A percentile compares a stretch with the other conserved stretches of the same genome.
phyloP scores from a whole-genome alignment of 73 alveolate genomes.

The Uronychia binucleata region DNA sequence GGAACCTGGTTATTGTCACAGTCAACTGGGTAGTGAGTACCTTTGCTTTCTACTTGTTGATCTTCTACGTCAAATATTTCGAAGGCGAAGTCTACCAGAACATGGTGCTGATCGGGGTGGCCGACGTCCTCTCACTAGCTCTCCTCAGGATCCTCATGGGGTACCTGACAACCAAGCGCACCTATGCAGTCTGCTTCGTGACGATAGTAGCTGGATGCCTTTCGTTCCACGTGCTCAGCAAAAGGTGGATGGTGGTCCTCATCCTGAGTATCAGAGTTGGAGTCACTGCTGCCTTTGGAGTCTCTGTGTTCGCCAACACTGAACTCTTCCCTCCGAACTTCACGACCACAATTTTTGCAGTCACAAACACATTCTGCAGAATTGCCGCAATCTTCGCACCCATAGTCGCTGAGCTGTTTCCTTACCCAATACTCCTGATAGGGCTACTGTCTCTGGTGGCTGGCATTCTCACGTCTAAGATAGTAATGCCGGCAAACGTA shows the following conservation, averaged over 20 bases:
- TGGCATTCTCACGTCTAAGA: too few relatives aligned
- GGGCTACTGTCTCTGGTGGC: too few relatives aligned
- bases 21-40: slow-evolving; percentile 44
- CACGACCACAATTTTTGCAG: slow-evolving; percentile 3
- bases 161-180: background rate
- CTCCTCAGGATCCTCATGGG: background rate
- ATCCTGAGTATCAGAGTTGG: background rate
- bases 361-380: slow-evolving; percentile 3
- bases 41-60: slow-evolving; percentile 45
- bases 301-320: background rate
- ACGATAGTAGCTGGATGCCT: background rate
- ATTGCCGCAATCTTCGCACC: slow-evolving; percentile 1
- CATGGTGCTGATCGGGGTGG: slow-evolving; percentile 34
- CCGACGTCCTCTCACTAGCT: slow-evolving; percentile 7
- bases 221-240: background rate
- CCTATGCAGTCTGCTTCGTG: background rate
- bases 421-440: background rate
- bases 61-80: slow-evolving; percentile 53
- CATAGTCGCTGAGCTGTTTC: slow-evolving; percentile 7
- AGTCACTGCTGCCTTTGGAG: background rate
- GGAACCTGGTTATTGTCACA: slow-evolving; percentile 31
- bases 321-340: slow-evolving; percentile 6
- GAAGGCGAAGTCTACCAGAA: slow-evolving; percentile 52
- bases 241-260: background rate
- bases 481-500: too few relatives aligned